Base-by-base conservation (phyloP, 176 grass and related monocot species). In the Juncus inflexus region DNA sequence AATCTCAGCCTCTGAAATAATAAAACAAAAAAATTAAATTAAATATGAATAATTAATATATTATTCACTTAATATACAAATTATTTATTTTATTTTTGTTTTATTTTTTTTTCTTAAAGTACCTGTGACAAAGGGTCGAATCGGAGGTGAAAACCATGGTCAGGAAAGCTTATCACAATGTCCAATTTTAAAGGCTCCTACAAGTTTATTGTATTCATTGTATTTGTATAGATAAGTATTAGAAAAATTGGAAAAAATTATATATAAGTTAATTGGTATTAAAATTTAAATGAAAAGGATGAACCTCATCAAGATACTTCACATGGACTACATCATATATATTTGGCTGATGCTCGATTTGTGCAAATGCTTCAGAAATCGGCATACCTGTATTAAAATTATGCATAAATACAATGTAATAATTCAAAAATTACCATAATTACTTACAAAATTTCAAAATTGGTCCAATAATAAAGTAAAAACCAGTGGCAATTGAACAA, bases 91-190 rank as follows among this genome's bases (percentile, higher is more conserved):
- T 37, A 15, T 55, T 5, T 10, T 15, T 28, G 19, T 28, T 12
- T 66, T 5, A 50, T 69, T 38, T 51, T 56, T n/a, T 70, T 58
- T 40, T 16, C 9, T 47, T 41, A 14, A 52, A 60, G 12, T 75
- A 99, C 94, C 88, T 99, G 94, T 6, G 94, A 99, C 94, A 85
- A 99, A 76, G 88, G 83, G 69, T 99, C 89, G 11, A 99, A 99
- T 4, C 88, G 94, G 12, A 99, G 59, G 50, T 99, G 88, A 75
- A 99, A 99, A 42, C 94, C 94, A 63, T 99, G 94, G 69, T 99
- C 94, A 0, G 88, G 85, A 76, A 99, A 99, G 80, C 85, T 84
- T 60, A 99, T 92, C 35, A 99, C 89, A 4, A 99, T 89, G 55
- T 92, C 94, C 73, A 94, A 50, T 49, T 90, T 94, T 36, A 99